Evolutionary conservation across 1,139 yeast genomes (phyloP), one percentile per base, ranked within the genome.

Genomic region (Williopsis jadinii): DNA sequence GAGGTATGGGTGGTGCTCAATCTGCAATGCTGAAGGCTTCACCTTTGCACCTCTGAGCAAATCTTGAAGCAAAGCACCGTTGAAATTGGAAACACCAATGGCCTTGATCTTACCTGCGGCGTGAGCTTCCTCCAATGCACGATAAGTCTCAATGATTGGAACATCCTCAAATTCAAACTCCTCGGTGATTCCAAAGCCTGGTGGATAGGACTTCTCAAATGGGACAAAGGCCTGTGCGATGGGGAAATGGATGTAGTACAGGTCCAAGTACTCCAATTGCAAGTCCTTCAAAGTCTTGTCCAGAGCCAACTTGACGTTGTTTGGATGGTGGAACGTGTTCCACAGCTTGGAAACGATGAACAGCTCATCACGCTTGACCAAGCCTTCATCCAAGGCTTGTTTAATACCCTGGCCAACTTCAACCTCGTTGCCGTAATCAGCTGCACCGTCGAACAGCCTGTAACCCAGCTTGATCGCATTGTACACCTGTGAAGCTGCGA

Each of bases 21-120:
- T 85, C 84, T 49, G 95, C 35, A 54, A 47, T 37, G 67, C 87
- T 41, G 84, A 84, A 39, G 97, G 96, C 54, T 70, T 75, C 59
- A 86, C 77, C 53, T 69, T 75, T 50, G 84, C 82, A 46, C 79
- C 77, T 60, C 87, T 76, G 48, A 84, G 67, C 55, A 87, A 70
- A 58, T 88, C 96, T 55, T 75, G 77, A 52, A 88, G 64, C 57
- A 84, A 67, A 54, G 79, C 83, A 50, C 90, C 94, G 47, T 72
- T 70, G 69, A 82, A 86, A 71, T 88, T 88, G 51, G 96, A 87
- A 44, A 87, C 66, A 61, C 96, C 96, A 56, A 87, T 78, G 45
- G 88, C 76, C 60, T 72, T 80, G 59, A 79, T 77, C 56, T 78
- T 70, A n/a, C 90, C 90, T 37, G 67, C 68, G 35, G 69, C 70